Conservation (phyloP, 345 rosid genomes). For the Eucalyptus cladocalyx region DNA sequence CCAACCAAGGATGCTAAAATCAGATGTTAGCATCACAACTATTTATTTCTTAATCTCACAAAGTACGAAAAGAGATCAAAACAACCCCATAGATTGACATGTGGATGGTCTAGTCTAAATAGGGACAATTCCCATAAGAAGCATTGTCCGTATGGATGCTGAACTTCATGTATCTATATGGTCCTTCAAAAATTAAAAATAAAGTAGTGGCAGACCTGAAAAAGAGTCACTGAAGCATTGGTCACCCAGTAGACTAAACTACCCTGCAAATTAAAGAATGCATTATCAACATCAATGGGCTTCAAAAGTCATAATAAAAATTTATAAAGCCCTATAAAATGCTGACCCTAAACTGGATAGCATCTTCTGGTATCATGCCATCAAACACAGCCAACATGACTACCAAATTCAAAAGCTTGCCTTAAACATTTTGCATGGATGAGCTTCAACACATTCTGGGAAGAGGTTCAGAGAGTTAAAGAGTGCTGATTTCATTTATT, state of each 20-base stretch:
- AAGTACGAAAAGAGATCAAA: background rate
- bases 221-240: conserved; percentile 51
- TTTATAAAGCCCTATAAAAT: background rate
- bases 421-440: background rate
- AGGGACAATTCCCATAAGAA: background rate
- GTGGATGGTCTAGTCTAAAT: background rate
- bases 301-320: background rate
- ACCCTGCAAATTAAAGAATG: conserved; percentile 35
- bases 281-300: background rate
- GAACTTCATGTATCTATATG: background rate
- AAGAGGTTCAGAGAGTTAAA: background rate
- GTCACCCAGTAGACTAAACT: conserved; percentile 87
- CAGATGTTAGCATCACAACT: background rate
- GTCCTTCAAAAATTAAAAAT: background rate
- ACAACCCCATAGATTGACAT: background rate
- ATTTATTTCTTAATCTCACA: background rate
- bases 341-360: background rate
- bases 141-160: background rate
- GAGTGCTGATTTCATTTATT: background rate
- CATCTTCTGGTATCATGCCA: background rate
- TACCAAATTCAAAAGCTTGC: background rate
- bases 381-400: background rate
- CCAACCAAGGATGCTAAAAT: background rate
- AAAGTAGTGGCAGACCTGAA: conserved; percentile 49
- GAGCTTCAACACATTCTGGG: background rate